Base-by-base conservation (phyloP, 352 stramenopile species). In the Pythium aristosporum region DNA sequence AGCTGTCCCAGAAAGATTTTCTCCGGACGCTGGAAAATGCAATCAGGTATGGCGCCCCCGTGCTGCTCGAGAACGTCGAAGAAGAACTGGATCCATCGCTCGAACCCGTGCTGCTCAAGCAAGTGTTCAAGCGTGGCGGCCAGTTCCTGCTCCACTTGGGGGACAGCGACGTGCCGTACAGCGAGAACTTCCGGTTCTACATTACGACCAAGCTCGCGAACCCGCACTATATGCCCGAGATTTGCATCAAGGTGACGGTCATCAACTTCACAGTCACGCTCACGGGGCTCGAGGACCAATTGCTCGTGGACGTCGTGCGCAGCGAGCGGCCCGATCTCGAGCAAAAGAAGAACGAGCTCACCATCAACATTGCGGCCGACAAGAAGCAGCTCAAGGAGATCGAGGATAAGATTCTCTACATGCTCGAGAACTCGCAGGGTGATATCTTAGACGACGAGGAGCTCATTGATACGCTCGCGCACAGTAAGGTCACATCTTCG, bases 191-290 rank as follows among this genome's bases (percentile, higher is more conserved):
- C 65, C 75, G 83, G 21, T 96, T 98, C 50, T 97, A 92, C 76
- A 91, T 98, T 74, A 98, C 91, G 10, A 97, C 91, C 1, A 98
- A 97, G 65, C 73, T 98, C 18, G 79, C 90, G 3, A 98, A 98
- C 59, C 91, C 91, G 23, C 89, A 98, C 61, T 98, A 97, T 48
- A 78, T 88, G 0, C 91, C 91, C 0, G 91, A 97, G 69, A 79
- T 96, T 0, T 94, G 89, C 34, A 88, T 97, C 32, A 97, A 98
- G 74, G 92, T 98, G 39, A 94, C 79, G 65, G 32, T 98, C 20
- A 67, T 97, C 3, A 97, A 98, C 64, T 98, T 98, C 61, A 97
- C 91, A 1, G 96, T 97, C 71, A 98, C 90, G 13, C 88, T 93
- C 72, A 92, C 89, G 50, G 92, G 92, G 0, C 74, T 98, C 0